Percentiles rank a stretch among this genome's conserved stretches.
phyloP scores from a whole-genome alignment of 2,329 filamentous ascomycete species.

The Fusarium guadeloupense region DNA sequence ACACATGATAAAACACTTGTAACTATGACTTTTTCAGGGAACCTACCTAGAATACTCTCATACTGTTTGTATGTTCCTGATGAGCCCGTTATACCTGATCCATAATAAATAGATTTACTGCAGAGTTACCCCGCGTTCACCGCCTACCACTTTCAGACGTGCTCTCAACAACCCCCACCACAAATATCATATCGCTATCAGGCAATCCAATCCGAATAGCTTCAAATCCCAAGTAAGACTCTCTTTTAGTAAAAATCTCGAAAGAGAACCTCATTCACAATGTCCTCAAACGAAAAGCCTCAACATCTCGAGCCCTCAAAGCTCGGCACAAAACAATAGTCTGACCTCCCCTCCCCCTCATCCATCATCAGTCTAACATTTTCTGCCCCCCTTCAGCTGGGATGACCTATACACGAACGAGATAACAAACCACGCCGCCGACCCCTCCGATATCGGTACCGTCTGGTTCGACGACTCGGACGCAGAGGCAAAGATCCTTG shows the following conservation, averaged over 20 bases:
- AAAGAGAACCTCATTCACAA: not conserved
- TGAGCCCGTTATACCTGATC: too few relatives aligned
- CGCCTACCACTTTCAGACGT: slow-evolving; percentile 37
- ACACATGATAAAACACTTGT: too few relatives aligned
- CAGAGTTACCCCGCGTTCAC: slow-evolving; percentile 29
- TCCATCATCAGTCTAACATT: slow-evolving; percentile 21
- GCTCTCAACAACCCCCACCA: slow-evolving; percentile 37
- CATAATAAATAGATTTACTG: too few relatives aligned
- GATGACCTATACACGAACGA: slow-evolving; percentile 77
- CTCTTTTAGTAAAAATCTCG: not conserved
- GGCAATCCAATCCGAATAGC: slow-evolving; percentile 12
- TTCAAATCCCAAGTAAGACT: not conserved
- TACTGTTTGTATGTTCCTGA: too few relatives aligned
- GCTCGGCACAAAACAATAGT: slow-evolving; percentile 94
- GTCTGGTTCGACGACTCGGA: slow-evolving; percentile 96
- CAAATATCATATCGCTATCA: slow-evolving; percentile 6
- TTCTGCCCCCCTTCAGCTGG: slow-evolving; percentile 64
- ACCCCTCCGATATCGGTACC: slow-evolving; percentile 83
- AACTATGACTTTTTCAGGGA: too few relatives aligned
- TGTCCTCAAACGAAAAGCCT: slow-evolving; percentile 54
- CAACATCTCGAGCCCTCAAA: slow-evolving; percentile 76
- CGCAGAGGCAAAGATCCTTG: slow-evolving; percentile 82
- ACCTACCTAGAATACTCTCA: too few relatives aligned
- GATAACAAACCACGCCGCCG: slow-evolving; percentile 73
- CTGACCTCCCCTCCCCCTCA: slow-evolving; percentile 47